phyloP scores from a whole-genome alignment of 192 early-diverging fungal genomes.

The Backusella morwellensis region DNA sequence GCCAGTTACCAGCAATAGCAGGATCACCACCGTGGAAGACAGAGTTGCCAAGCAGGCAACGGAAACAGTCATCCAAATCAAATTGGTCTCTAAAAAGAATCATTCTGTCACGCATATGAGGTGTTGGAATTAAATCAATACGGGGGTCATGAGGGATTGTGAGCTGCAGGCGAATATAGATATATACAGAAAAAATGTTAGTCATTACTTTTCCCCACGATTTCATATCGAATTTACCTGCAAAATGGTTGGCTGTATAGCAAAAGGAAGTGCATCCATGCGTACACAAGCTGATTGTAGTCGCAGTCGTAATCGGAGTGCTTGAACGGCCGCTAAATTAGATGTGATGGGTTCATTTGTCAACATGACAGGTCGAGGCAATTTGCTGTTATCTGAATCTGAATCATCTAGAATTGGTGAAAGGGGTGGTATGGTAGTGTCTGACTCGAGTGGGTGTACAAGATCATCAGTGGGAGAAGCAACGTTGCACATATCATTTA shows the following conservation, averaged over 20 bases:
- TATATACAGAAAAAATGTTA: not conserved
- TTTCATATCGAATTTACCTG: slow-evolving; percentile 22
- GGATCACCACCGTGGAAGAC: slow-evolving; percentile 39
- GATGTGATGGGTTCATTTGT: slow-evolving; percentile 9
- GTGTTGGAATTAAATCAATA: slow-evolving; percentile 35
- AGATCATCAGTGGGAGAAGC: not conserved
- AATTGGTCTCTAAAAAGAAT: slow-evolving; percentile 39
- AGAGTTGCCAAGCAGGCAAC: slow-evolving; percentile 17
- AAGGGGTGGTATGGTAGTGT: not conserved
- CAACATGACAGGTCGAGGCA: slow-evolving; percentile 14
- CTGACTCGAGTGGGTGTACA: slow-evolving; percentile 3
- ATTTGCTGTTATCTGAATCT: not conserved
- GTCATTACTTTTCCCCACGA: slow-evolving; percentile 5
- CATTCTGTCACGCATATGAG: slow-evolving; percentile 43
- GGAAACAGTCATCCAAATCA: slow-evolving; percentile 40
- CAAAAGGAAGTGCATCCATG: slow-evolving; percentile 8
- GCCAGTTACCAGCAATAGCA: slow-evolving; percentile 29
- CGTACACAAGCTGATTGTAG: slow-evolving; percentile 20
- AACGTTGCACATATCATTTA: slow-evolving; percentile 5
- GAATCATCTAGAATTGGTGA: not conserved
- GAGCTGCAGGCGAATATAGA: slow-evolving; percentile 10
- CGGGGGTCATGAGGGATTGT: slow-evolving; percentile 39
- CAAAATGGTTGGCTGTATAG: slow-evolving; percentile 25
- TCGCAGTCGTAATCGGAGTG: slow-evolving; percentile 22
- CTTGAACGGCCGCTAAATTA: slow-evolving; percentile 32